Base-by-base conservation (phyloP, 2,329 filamentous ascomycete genomes). In the Sporothrix humicola region DNA sequence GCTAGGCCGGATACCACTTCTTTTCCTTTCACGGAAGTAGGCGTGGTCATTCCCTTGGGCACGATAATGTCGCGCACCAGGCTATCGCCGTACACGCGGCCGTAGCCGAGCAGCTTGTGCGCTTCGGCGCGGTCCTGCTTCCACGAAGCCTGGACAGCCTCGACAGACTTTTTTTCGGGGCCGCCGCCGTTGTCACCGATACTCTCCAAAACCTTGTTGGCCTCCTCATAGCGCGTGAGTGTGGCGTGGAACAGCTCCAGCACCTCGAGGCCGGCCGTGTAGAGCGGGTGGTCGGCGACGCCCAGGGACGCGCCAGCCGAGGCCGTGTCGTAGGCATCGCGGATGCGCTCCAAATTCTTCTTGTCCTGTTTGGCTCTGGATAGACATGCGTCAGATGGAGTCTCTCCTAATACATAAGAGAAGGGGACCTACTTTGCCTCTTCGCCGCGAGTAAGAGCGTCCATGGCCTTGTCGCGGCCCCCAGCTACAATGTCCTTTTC, bases 81-180 rank as follows among this genome's bases (percentile, higher is more conserved):
- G 3, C 74, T 71, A 20, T 76, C 77, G 54, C 76, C 77, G 73
- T 77, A 77, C 3, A 69, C 52, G 2, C 75, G 75, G n/a, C 77
- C 77, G 59, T 76, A 77, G 2, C n/a, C 15, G 0, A 77, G 61
- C 17, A 77, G 73, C 72, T 74, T 75, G 56, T 61, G 73, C 10
- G 74, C 73, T 48, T 77, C 73, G 23, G 46, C 59, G 31, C 72
- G 65, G 73, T 77, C 77, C 12, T 74, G 74, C 26, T 70, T 54
- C 77, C 77, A 77, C 17, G 72, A 66, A 2, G 58, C 65, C 20
- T 50, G 48, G 31, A 59, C 37, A 9, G 37, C 20, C 4, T 65
- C 46, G 10, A 73, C 26, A 17, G 31, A 37, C 31, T 37, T 58
- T 13, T 37, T 50, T 7, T 69, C 17, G 48, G 23, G 6, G 26